phyloP scores from a whole-genome alignment of 768 basidiomycete genomes.

The Amanita muscaria region DNA sequence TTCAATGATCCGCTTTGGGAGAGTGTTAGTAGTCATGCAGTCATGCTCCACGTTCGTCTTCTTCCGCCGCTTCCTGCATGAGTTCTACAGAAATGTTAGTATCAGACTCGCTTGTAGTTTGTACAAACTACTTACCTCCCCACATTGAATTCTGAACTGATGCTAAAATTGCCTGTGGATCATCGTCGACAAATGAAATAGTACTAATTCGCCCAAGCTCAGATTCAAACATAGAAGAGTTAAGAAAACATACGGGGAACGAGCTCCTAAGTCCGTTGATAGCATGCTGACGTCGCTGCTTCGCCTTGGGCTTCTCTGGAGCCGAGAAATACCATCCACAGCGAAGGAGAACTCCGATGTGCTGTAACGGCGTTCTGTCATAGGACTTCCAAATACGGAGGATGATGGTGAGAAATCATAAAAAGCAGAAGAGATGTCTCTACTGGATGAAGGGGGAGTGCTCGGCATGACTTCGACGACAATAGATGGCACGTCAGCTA shows the following conservation, averaged over 20 bases:
- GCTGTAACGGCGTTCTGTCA: conserved; percentile 23
- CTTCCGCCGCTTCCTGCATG: conserved; percentile 23
- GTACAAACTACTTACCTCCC: conserved; percentile 43
- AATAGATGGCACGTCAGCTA: conserved; percentile 60
- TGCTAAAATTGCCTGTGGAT: conserved; percentile 41
- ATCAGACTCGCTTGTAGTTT: neutral
- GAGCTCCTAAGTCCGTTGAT: conserved; percentile 39
- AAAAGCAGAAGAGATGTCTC: conserved; percentile 45
- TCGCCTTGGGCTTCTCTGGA: conserved; percentile 48
- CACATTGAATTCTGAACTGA: conserved; percentile 63
- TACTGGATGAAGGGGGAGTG: conserved; percentile 42
- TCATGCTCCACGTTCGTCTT: conserved; percentile 16
- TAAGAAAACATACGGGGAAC: conserved; percentile 36
- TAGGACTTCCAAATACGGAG: conserved; percentile 29
- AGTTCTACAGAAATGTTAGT: conserved; percentile 15
- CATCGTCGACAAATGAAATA: conserved; percentile 32
- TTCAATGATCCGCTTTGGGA: no score
- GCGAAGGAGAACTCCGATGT: conserved; percentile 40
- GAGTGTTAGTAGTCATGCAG: no score
- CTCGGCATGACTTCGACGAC: conserved; percentile 52
- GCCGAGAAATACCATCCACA: conserved; percentile 33
- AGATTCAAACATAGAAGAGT: neutral
- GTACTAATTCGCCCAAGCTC: conserved; percentile 19
- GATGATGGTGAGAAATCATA: conserved; percentile 17
- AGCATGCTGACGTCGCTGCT: conserved; percentile 53